A percentile compares a stretch with the other conserved stretches of the same genome.
These are phyloP conservation scores for Diaporthe ilicicola DNA, from an alignment of 2,329 filamentous ascomycete genomes.

Conservation along the genomic window DNA sequence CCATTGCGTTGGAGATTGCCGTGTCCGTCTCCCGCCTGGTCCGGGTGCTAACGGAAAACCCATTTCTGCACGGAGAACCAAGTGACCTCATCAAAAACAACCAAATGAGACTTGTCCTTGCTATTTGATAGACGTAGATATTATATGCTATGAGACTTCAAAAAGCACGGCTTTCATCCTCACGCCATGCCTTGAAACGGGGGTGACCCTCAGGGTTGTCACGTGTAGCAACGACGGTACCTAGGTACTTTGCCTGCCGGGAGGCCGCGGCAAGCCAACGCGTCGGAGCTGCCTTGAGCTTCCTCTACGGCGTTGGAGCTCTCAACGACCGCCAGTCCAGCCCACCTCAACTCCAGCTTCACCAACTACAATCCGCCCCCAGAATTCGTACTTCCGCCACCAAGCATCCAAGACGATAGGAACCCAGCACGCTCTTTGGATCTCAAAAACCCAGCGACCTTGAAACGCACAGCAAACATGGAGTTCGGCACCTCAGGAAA, in stretches of 20 bases:
- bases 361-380: constrained; percentile 15
- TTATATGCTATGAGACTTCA: neutral
- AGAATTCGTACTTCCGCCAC: constrained; percentile 20
- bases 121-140: neutral
- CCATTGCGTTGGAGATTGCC: neutral
- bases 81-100: too few relatives aligned
- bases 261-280: constrained; percentile 41
- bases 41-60: neutral
- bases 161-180: neutral
- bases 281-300: constrained; percentile 59
- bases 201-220: constrained; percentile 1
- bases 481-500: constrained; percentile 70
- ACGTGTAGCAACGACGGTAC: constrained; percentile 21
- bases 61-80: too few relatives aligned
- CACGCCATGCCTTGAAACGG: neutral
- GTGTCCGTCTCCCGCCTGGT: neutral
- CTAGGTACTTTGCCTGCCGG: constrained; percentile 30
- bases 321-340: constrained; percentile 39
- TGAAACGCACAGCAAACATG: constrained; percentile 53
- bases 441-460: constrained; percentile 21
- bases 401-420: neutral
- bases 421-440: neutral
- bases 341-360: constrained; percentile 18
- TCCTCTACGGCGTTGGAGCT: constrained; percentile 26
- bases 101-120: too few relatives aligned